These are phyloP conservation scores for Puccinia triticina DNA, from an alignment of 1,284 basidiomycete genomes.

Conservation along the genomic window DNA sequence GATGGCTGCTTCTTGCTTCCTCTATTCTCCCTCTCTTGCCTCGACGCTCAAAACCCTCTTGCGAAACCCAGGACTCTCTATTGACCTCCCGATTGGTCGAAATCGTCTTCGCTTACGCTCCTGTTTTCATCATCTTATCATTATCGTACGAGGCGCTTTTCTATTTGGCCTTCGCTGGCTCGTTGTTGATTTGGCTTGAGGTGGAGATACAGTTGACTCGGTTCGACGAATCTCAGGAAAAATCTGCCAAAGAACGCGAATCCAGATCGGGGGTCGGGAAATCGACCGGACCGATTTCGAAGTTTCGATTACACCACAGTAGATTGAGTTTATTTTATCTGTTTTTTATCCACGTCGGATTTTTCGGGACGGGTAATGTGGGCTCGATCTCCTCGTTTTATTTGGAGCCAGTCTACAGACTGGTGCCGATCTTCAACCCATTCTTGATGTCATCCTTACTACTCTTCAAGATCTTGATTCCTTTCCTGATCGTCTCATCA, in stretches of 20 bases:
- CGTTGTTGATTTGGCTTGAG: slow-evolving; percentile 72
- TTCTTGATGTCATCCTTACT: slow-evolving; percentile 76
- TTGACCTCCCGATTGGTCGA: slow-evolving; percentile 54
- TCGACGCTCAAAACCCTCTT: background rate
- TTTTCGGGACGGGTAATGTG: slow-evolving; percentile 79
- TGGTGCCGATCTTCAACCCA: slow-evolving; percentile 82
- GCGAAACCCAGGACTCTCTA: background rate
- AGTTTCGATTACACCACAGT: slow-evolving; percentile 69
- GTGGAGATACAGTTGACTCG: slow-evolving; percentile 65
- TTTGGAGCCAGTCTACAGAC: slow-evolving; percentile 81
- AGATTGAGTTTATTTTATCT: slow-evolving; percentile 79
- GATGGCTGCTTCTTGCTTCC: slow-evolving; percentile 66
- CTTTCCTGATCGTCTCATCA: slow-evolving; percentile 75
- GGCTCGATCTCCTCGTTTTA: slow-evolving; percentile 71
- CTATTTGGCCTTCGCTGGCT: slow-evolving; percentile 70
- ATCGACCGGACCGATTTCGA: slow-evolving; percentile 3
- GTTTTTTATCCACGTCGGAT: slow-evolving; percentile 83
- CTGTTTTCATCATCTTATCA: slow-evolving; percentile 77
- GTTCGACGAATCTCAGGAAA: background rate
- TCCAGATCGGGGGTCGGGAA: background rate
- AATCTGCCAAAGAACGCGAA: background rate
- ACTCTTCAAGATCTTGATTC: slow-evolving; percentile 78
- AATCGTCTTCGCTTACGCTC: slow-evolving; percentile 67
- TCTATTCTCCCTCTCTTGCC: slow-evolving; percentile 45
- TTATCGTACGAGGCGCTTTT: slow-evolving; percentile 82